Evolutionary conservation across 148 eudicot species (phyloP).

Genomic region (Silene uniflora): DNA sequence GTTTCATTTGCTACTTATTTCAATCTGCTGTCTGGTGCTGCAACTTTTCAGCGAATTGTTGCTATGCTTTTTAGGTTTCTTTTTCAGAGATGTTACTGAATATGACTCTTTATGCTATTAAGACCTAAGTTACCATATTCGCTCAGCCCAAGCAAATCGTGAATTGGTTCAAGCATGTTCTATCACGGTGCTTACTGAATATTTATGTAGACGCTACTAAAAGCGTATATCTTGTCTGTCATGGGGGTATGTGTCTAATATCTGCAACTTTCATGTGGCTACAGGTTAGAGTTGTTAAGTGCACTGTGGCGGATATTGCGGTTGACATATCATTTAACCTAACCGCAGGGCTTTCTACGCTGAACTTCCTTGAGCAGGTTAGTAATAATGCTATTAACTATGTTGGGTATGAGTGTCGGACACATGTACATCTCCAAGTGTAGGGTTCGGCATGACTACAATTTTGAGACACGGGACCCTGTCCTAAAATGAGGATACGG

Average conservation of each 20-base stretch:
- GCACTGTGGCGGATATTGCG: conserved; percentile 38
- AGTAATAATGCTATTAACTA: conserved; percentile 4
- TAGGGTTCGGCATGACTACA: no score
- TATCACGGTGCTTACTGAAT: no score
- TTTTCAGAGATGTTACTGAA: neutral
- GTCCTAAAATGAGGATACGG: no score
- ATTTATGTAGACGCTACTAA: no score
- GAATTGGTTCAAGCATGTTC: neutral
- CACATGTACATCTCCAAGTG: no score
- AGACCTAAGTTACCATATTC: neutral
- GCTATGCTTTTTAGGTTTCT: neutral
- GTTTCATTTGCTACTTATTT: no score
- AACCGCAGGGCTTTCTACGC: conserved; percentile 40
- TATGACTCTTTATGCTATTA: neutral
- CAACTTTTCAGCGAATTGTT: neutral
- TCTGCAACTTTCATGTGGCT: conserved; percentile 8
- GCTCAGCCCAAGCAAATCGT: neutral
- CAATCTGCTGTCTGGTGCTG: neutral
- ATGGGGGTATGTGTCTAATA: neutral
- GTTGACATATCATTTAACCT: conserved; percentile 57
- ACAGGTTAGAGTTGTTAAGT: conserved; percentile 50
- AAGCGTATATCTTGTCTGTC: no score
- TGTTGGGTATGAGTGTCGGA: no score
- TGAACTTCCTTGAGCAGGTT: conserved; percentile 50
- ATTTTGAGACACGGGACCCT: no score